Evolutionary conservation across 495 filamentous ascomycete species (phyloP).

Genomic region (Cryomyces minteri): DNA sequence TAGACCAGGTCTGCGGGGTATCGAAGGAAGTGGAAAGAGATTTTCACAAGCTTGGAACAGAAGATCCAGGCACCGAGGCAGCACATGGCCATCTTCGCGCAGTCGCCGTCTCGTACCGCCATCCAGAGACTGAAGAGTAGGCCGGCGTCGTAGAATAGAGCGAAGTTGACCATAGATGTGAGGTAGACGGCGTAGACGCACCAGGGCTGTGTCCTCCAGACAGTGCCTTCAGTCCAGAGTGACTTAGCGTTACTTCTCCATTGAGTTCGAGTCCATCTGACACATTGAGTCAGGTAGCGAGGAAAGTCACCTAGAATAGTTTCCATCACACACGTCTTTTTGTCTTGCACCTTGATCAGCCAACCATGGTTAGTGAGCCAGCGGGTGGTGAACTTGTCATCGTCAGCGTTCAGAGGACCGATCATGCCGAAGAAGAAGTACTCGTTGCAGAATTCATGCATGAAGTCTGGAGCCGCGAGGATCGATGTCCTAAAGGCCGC

Average conservation of each 20-base stretch:
- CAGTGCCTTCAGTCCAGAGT: constrained; percentile 31
- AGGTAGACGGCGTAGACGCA: constrained; percentile 36
- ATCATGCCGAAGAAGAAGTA: constrained; percentile 19
- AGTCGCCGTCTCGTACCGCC: background rate
- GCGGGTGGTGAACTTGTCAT: constrained; percentile 53
- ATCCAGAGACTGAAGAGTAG: constrained; percentile 14
- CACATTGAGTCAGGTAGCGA: constrained; percentile 40
- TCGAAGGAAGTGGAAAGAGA: constrained; percentile 34
- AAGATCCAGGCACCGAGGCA: constrained; percentile 21
- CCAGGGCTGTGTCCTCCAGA: constrained; percentile 37
- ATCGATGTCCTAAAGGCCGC: constrained; percentile 69
- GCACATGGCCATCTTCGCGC: constrained; percentile 8
- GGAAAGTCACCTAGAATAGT: constrained; percentile 36
- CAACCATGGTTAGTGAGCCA: constrained; percentile 36
- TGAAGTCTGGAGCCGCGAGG: constrained; percentile 57
- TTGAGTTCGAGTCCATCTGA: constrained; percentile 45
- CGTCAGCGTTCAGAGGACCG: constrained; percentile 41
- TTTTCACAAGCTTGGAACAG: constrained; percentile 37
- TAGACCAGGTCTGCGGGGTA: constrained; percentile 36
- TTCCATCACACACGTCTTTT: constrained; percentile 33
- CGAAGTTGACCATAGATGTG: constrained; percentile 36
- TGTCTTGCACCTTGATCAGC: constrained; percentile 44
- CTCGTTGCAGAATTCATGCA: constrained; percentile 39
- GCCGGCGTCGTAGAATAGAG: constrained; percentile 35
- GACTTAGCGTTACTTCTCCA: constrained; percentile 43